Evolutionary conservation across 208 protist genomes (phyloP).

Genomic region (Leishmania tarentolae): DNA sequence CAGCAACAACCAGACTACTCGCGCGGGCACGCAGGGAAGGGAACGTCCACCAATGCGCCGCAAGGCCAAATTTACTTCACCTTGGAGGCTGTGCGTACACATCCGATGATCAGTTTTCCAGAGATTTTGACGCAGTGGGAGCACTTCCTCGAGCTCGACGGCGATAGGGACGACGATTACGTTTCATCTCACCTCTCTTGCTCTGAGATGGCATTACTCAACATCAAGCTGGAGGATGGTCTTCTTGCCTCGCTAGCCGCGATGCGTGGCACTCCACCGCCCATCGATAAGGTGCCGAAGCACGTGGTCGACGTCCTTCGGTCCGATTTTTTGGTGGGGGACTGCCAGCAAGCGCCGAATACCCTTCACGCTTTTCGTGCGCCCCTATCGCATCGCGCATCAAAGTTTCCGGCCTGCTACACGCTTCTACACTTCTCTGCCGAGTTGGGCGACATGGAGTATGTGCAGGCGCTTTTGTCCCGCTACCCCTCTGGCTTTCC

Average conservation of each 20-base stretch:
- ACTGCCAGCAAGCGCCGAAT: background rate
- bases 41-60: background rate
- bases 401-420: constrained; percentile 24
- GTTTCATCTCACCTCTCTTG: constrained; percentile 20
- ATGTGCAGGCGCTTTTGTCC: constrained; percentile 5
- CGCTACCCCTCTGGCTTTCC: constrained; percentile 15
- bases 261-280: background rate
- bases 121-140: constrained; percentile 42
- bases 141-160: constrained; percentile 5
- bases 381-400: background rate
- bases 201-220: constrained; percentile 52
- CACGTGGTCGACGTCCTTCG: constrained; percentile 9
- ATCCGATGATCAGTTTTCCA: constrained; percentile 35
- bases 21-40: background rate
- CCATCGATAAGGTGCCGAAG: background rate
- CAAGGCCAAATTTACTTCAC: constrained; percentile 8
- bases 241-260: constrained; percentile 11
- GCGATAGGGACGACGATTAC: constrained; percentile 1
- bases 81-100: background rate
- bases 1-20: background rate
- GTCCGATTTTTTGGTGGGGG: background rate
- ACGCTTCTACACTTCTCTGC: constrained; percentile 56
- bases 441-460: constrained; percentile 43
- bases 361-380: background rate
- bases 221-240: constrained; percentile 39